Evolutionary conservation across 2,329 filamentous ascomycete species (phyloP).

Genomic region (Ustulina deusta): DNA sequence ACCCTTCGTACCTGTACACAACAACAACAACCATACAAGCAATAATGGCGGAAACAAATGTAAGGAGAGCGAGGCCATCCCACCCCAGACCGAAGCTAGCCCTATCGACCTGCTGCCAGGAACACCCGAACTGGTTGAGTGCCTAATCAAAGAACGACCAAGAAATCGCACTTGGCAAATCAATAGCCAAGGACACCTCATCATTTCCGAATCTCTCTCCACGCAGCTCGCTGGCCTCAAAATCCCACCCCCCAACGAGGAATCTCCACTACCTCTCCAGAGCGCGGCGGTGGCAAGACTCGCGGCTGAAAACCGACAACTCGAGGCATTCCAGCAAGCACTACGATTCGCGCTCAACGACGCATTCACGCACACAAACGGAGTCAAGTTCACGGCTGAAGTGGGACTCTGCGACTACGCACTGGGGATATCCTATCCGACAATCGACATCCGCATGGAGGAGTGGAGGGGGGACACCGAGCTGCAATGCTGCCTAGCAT

Average conservation of each 20-base stretch:
- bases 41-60: too few relatives aligned
- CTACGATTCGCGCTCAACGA: neutral
- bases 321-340: slow-evolving; percentile 9
- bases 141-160: neutral
- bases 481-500: slow-evolving; percentile 8
- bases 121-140: neutral
- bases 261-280: neutral
- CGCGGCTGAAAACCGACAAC: neutral
- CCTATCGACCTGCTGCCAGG: neutral
- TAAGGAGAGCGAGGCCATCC: neutral
- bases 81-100: neutral
- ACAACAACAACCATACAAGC: neutral
- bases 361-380: neutral
- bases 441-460: neutral
- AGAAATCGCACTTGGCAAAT: neutral
- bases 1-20: neutral
- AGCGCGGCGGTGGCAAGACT: neutral
- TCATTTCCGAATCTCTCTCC: neutral
- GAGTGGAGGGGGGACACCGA: neutral
- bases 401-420: neutral
- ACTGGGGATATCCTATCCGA: neutral
- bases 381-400: neutral
- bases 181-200: slow-evolving; percentile 2
- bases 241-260: neutral
- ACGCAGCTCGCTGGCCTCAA: neutral